phyloP scores from a whole-genome alignment of 768 basidiomycete genomes.

The Serpula lacrymans region DNA sequence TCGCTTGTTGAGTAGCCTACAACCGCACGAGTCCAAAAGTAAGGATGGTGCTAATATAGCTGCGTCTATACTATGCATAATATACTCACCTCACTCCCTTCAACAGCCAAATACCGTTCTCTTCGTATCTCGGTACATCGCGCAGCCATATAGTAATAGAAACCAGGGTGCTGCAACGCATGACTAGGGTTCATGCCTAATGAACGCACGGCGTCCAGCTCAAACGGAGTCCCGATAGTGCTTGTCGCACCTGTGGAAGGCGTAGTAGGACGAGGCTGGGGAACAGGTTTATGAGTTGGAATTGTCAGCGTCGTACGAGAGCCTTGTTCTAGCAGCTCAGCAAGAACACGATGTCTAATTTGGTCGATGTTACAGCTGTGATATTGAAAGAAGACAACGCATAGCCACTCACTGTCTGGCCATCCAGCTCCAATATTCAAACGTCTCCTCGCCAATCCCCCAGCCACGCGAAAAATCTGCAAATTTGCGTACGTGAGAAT shows the following conservation, averaged over 20 bases:
- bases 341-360: conserved; percentile 79
- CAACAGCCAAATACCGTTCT: conserved; percentile 57
- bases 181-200: conserved; percentile 77
- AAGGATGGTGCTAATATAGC: no score
- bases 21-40: neutral
- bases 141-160: conserved; percentile 87
- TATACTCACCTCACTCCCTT: conserved; percentile 48
- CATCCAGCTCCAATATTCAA: conserved; percentile 97
- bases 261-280: conserved; percentile 24
- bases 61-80: no score
- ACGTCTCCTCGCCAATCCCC: conserved; percentile 96
- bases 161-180: conserved; percentile 83
- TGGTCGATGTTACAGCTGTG: conserved; percentile 1
- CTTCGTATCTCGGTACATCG: conserved; percentile 77
- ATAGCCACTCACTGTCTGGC: conserved; percentile 75
- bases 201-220: conserved; percentile 56
- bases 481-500: conserved; percentile 80
- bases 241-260: conserved; percentile 19
- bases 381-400: no score
- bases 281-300: conserved; percentile 51
- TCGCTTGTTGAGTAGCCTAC: conserved; percentile 27
- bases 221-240: conserved; percentile 28
- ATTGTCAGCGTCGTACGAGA: conserved; percentile 58
- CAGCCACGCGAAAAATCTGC: conserved; percentile 85
- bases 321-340: conserved; percentile 87